Base-by-base conservation (phyloP, 2,329 filamentous ascomycete species). In the Trichoderma semiorbis region DNA sequence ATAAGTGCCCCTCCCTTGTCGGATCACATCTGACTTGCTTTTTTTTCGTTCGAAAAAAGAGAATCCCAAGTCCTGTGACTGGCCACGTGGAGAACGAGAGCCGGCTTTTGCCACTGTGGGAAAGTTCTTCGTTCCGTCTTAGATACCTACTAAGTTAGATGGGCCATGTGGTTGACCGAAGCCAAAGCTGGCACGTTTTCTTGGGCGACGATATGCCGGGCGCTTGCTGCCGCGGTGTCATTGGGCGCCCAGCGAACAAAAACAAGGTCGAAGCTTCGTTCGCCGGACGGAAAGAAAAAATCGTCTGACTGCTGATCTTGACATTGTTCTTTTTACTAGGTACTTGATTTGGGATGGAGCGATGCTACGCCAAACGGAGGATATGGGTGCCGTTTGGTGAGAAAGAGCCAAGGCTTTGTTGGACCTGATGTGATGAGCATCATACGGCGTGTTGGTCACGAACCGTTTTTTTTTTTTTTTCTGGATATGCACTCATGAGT, bases 81-180 rank as follows among this genome's bases (percentile, higher is more conserved):
- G 36, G 36, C 53, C 65, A 69, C 66, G 66, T 69, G 66, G 66
- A 69, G 66, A 66, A 61, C 39, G 26, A 69, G 14, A 28, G 28
- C 55, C 36, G 53, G 55, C 32, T 69, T 69, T 69, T 61, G 66
- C 66, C 66, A 69, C 66, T 32, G 66, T 69, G 66, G 66, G 47
- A 50, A 39, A 58, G 21, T 21, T 21, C 16, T 39, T 67, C 12
- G n/a, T 36, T 36, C 34, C 34, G 12, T 36, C 34, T 36, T 39
- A 39, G 36, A 39, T 39, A 39, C 5, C 0, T 36, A 34, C 32
- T 34, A 34, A 36, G 36, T 39, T 39, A 55, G 64, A 43, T 32
- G 62, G 43, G 21, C 43, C 63, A 66, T 66, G 63, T 39, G 63
- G 63, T 55, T 53, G 43, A 39, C 36, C 43, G 24, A 55, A 55